Percentiles rank a stretch among this genome's conserved stretches.
Evolutionary conservation across 306 rosid species (phyloP).

Genomic region (Argentina anserina): DNA sequence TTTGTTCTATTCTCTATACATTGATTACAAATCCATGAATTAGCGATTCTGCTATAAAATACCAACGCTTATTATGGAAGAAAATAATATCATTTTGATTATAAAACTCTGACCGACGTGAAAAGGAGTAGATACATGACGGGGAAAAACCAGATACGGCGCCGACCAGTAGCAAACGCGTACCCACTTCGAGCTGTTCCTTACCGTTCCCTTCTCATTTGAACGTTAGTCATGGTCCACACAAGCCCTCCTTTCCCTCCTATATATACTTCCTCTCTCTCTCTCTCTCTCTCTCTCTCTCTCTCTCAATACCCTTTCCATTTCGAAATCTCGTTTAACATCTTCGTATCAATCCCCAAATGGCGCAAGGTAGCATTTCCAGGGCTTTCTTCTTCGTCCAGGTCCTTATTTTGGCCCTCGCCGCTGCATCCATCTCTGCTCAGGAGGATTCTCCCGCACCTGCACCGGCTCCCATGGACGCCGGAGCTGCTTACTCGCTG

Average conservation of each 20-base stretch:
- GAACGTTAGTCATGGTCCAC: conserved; percentile 14
- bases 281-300: background rate
- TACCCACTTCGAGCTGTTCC: background rate
- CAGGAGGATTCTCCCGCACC: conserved; percentile 7
- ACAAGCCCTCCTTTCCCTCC: background rate
- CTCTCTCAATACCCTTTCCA: background rate
- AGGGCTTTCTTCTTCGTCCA: conserved; percentile 16
- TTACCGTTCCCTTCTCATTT: conserved; percentile 25
- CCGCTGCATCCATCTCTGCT: conserved; percentile 4
- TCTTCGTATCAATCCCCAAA: background rate
- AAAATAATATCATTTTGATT: no score
- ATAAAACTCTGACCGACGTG: background rate
- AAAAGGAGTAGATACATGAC: no score
- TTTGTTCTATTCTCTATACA: no score
- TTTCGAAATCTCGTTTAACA: background rate
- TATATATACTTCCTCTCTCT: background rate
- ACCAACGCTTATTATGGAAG: background rate
- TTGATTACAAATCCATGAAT: no score
- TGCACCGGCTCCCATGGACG: conserved; percentile 4
- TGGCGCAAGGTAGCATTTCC: conserved; percentile 20
- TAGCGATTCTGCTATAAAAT: background rate
- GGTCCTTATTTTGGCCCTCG: conserved; percentile 15
- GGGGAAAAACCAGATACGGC: background rate
- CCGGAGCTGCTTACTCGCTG: conserved; percentile 13
- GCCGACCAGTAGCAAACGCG: background rate